Evolutionary conservation across 805 yeast species (phyloP).

Genomic region (Ogataea nitratoaversa): DNA sequence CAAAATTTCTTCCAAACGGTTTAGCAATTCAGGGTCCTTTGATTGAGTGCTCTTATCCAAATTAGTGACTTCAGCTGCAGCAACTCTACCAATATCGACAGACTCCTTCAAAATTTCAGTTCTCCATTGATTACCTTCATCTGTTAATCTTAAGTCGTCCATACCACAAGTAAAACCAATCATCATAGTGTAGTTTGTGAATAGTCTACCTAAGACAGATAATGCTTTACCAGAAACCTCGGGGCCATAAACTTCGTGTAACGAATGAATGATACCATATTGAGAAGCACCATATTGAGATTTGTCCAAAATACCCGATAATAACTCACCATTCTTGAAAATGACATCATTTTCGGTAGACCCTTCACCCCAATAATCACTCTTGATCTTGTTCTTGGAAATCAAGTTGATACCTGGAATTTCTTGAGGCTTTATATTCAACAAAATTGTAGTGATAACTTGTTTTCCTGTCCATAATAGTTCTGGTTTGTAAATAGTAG

Average conservation of each 20-base stretch:
- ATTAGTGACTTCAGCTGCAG: constrained; percentile 93
- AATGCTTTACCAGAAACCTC: constrained; percentile 83
- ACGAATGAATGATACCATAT: constrained; percentile 93
- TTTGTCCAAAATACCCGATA: constrained; percentile 93
- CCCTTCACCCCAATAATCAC: constrained; percentile 89
- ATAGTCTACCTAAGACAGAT: constrained; percentile 89
- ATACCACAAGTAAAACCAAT: constrained; percentile 99
- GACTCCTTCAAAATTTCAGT: constrained; percentile 73
- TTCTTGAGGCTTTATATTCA: constrained; percentile 79
- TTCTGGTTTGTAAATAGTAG: constrained; percentile 80
- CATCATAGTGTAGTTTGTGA: constrained; percentile 88
- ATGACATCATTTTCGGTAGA: constrained; percentile 84
- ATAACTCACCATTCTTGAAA: constrained; percentile 79
- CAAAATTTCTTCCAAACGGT: constrained; percentile 88
- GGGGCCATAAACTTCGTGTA: constrained; percentile 94
- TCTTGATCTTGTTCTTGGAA: constrained; percentile 85
- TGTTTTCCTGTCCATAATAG: constrained; percentile 99
- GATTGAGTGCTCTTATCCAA: constrained; percentile 47
- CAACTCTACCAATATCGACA: constrained; percentile 78
- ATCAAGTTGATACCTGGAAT: constrained; percentile 88
- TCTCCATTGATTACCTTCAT: constrained; percentile 89
- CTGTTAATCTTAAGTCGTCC: constrained; percentile 94
- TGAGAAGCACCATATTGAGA: constrained; percentile 98
- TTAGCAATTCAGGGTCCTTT: constrained; percentile 70
- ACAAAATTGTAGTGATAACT: constrained; percentile 83